Evolutionary conservation across 108 stramenopile species (phyloP), one percentile per base, ranked within the genome.

Genomic region (Cylindrotheca closterium): DNA sequence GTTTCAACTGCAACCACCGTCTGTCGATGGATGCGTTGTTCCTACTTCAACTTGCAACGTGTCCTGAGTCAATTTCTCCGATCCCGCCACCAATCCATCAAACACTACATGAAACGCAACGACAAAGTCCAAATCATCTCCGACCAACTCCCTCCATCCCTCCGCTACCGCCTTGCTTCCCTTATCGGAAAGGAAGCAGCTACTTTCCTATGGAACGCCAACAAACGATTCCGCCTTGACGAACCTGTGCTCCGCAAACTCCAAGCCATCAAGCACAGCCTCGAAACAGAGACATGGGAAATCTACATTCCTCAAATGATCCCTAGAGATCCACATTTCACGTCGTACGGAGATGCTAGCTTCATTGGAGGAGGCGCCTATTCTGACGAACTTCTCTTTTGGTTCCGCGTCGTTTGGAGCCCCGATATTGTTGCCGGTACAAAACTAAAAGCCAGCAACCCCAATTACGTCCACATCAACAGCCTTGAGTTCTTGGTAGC

Each of bases 401-500:
- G 37, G 37, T 42, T 42, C 15, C 10, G 7, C 15, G 37, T 42
- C 37, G 15, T 42, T 42, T 42, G 37, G 37, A 15, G 37, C 37
- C 10, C 7, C 15, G 10, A 15, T 15, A 42, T 42, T 15, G 10
- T 7, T 42, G 37, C 37, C 15, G 37, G 37, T 42, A 15, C 15
- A 10, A 7, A 15, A 10, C 37, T 42, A 10, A 10, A 7, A 15
- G 7, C 37, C 7, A 10, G 10, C 7, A 15, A 7, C 7, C 10
- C 37, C 4, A 27, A 56, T 15, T 30, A 30, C 7, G 28, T 56
- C 4, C 55, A 56, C 23, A 56, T 56, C 28, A 56, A 56, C 28
- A 28, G 28, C 8, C 55, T 56, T 17, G 55, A 56, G n/a, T 56
- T 51, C n/a, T 7, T 51, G n/a, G 51, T n/a, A 5, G 37, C 15